Evolutionary conservation across 225 moss, liverwort and hornwort species (phyloP).

Genomic region (Polytrichum formosum): DNA sequence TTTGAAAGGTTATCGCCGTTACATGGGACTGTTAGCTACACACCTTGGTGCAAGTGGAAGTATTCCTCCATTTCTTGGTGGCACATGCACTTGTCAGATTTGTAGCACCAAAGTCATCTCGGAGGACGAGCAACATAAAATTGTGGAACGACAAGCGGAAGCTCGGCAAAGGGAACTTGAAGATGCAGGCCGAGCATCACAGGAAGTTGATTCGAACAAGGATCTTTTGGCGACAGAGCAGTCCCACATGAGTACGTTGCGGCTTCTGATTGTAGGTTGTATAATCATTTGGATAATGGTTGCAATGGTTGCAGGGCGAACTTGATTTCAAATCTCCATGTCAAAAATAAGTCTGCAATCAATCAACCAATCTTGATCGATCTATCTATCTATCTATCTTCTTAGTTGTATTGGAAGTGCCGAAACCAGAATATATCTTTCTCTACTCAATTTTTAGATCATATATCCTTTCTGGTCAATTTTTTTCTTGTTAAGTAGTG

Average conservation of each 20-base stretch:
- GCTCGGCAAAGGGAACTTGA: slow-evolving; percentile 30
- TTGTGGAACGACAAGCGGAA: slow-evolving; percentile 39
- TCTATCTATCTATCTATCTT: neutral
- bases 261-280: slow-evolving; percentile 71
- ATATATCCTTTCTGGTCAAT: slow-evolving; percentile 8
- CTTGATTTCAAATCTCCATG: slow-evolving; percentile 11
- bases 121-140: slow-evolving; percentile 28
- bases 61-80: slow-evolving; percentile 70
- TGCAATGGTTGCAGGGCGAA: slow-evolving; percentile 56
- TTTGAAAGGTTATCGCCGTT: slow-evolving; percentile 69
- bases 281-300: slow-evolving; percentile 82
- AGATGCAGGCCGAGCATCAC: slow-evolving; percentile 29
- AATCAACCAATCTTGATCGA: slow-evolving; percentile 18
- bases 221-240: slow-evolving; percentile 49
- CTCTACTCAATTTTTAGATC: slow-evolving; percentile 4
- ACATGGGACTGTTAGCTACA: slow-evolving; percentile 47
- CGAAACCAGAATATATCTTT: slow-evolving; percentile 10
- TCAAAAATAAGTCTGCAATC: slow-evolving; percentile 3
- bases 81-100: slow-evolving; percentile 71
- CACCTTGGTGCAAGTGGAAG: slow-evolving; percentile 61
- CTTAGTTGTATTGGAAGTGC: slow-evolving; percentile 10
- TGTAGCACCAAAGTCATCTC: slow-evolving; percentile 46
- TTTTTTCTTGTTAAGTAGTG: neutral
- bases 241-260: slow-evolving; percentile 65
- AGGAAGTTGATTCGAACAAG: slow-evolving; percentile 31